Evolutionary conservation across 305 asterid species (phyloP).

Genomic region (Fraxinus paxiana): DNA sequence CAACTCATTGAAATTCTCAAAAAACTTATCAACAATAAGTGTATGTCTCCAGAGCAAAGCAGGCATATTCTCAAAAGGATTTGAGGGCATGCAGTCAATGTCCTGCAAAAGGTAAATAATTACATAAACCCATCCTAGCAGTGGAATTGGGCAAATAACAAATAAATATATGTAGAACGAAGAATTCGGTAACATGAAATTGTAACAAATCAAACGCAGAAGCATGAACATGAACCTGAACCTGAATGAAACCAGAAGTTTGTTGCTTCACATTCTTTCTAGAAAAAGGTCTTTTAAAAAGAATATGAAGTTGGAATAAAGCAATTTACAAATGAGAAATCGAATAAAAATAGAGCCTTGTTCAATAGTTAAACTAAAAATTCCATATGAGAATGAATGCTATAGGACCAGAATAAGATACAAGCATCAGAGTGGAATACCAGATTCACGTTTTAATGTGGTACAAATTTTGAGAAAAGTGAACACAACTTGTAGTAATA

Average conservation of each 20-base stretch:
- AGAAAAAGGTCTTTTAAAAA: slow-evolving; percentile 3
- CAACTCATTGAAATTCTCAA: slow-evolving; percentile 35
- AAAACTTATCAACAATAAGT: slow-evolving; percentile 35
- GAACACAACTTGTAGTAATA: not conserved
- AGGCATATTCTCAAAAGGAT: slow-evolving; percentile 47
- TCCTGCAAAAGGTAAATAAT: slow-evolving; percentile 36
- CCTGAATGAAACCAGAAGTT: slow-evolving; percentile 8
- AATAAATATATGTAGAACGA: not conserved
- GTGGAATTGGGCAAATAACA: not conserved
- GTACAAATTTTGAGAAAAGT: not conserved
- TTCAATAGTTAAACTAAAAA: slow-evolving; percentile 7
- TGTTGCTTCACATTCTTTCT: slow-evolving; percentile 8
- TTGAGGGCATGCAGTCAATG: slow-evolving; percentile 53
- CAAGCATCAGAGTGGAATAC: slow-evolving; percentile 8
- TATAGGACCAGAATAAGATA: slow-evolving; percentile 7
- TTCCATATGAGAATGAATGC: slow-evolving; percentile 8
- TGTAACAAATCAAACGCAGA: not conserved
- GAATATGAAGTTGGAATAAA: not conserved
- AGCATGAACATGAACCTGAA: not conserved
- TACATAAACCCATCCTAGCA: not conserved
- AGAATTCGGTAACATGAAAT: not conserved
- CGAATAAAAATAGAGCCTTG: slow-evolving; percentile 10
- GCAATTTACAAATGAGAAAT: slow-evolving; percentile 3
- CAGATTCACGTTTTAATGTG: slow-evolving; percentile 1
- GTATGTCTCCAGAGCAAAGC: slow-evolving; percentile 31